Base-by-base conservation (phyloP, 116 monocot species). In the Papilionanthe hybrid region DNA sequence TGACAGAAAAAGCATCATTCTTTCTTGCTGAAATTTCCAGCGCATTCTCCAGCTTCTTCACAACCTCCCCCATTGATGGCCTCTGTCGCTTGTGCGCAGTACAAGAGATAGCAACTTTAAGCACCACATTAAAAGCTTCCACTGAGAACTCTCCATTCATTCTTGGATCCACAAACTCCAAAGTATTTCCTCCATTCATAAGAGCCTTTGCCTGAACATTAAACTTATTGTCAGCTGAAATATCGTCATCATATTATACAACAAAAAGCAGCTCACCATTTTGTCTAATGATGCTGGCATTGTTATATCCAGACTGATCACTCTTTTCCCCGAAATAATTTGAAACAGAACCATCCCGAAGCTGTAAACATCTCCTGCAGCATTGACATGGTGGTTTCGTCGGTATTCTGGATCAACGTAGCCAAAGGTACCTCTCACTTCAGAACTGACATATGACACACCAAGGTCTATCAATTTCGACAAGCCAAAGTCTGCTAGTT, bases 381-480 rank as follows among this genome's bases (percentile, higher is more conserved):
- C 77, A 68, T 85, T 83, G 0, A 90, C 90, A 44, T 63, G 85
- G 79, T 48, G 87, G 65, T 87, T 80, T 50, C 78, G 85, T 7
- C 87, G 85, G 53, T 90, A 90, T 56, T 90, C 90, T 4, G 90
- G 90, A 77, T 87, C 87, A 11, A 90, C 87, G 15, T 87, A 85
- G 57, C 87, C 90, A 0, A 85, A 87, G 44, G 87, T 87, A 8
- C 85, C 87, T 77, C 87, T 80, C 28, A 87, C 87, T 84, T 87
- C 90, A 5, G 90, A 90, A 82, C 87, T 86, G n/a, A 90, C 82
- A 32, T 90, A 67, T 25, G 87, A 90, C 1, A 80, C 79, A 0
- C 85, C 90, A 3, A 76, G 6, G 44, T 87, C 87, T 42, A 90
- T 87, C 7, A 83, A 74, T 81, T 80, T 90, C 0, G 87, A 87